Base-by-base conservation (phyloP, 2,329 filamentous ascomycete species). In the Phialophora verrucosa region DNA sequence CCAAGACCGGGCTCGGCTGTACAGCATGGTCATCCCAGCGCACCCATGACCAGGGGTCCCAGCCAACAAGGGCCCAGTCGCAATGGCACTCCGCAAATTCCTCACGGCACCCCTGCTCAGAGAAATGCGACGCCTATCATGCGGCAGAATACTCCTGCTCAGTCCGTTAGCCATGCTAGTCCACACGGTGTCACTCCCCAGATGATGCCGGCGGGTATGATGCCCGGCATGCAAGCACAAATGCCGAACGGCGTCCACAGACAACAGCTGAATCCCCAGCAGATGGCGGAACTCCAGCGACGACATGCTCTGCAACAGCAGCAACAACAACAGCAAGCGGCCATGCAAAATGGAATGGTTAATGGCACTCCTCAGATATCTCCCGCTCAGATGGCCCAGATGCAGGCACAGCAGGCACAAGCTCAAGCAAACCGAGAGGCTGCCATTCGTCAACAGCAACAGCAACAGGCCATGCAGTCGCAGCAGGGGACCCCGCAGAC, bases 61-160 rank as follows among this genome's bases (percentile, higher is more conserved):
- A 82, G 80, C 65, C 79, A 81, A 58, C 80, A 82, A 74, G 80
- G 79, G 23, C 68, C 65, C 2, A 83, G 81, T 66, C 78, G 80
- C 62, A 78, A 83, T 64, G 80, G 81, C 11, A 83, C 81, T 20
- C 81, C 81, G 4, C 80, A 82, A 66, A 80, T 83, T 75, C 74
- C 77, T 7, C 79, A 82, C 57, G 78, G 79, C 49, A 83, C 81
- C 2, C 80, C 81, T 10, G 78, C 78, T 25, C 78, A 81, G 75
- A 77, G 77, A 23, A 80, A 83, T 64, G 78, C 80, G 25, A 83
- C 81, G 3, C 81, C 81, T 4, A 76, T 81, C 7, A 80, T 83
- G 76, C 77, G 80, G 60, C 81, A 83, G 68, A 79, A 77, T 5
- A 83, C 81, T 11, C 81, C 81, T 4, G 80, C 76, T 12, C 80